These are phyloP conservation scores for Fusarium multiceps DNA, from an alignment of 2,329 filamentous ascomycete genomes.

Conservation along the genomic window DNA sequence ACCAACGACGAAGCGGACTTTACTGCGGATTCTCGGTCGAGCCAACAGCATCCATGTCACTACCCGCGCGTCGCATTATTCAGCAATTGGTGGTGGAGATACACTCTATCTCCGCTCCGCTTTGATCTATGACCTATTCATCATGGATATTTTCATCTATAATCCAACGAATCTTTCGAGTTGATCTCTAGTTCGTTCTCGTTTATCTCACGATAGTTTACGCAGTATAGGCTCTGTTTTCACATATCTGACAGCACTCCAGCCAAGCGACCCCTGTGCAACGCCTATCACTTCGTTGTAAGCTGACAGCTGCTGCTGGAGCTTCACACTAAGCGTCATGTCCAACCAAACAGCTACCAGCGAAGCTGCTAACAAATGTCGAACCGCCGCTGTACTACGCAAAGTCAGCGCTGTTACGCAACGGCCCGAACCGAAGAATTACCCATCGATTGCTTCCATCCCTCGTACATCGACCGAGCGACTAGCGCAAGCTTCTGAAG, in stretches of 20 bases:
- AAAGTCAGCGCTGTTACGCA: slow-evolving; percentile 41
- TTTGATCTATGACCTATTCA: slow-evolving; percentile 16
- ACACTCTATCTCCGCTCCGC: slow-evolving; percentile 32
- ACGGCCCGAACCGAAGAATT: slow-evolving; percentile 39
- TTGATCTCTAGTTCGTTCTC: slow-evolving; percentile 2
- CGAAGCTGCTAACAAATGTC: slow-evolving; percentile 16
- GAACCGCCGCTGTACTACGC: slow-evolving; percentile 37
- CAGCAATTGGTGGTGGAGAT: slow-evolving; percentile 19
- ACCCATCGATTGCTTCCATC: slow-evolving; percentile 49
- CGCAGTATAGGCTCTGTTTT: not conserved
- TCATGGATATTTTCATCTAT: not conserved
- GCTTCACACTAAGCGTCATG: slow-evolving; percentile 24
- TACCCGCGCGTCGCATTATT: slow-evolving; percentile 26
- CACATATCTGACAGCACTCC: not conserved
- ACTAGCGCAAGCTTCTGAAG: slow-evolving; percentile 47
- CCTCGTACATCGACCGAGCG: slow-evolving; percentile 48
- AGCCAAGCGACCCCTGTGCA: not conserved
- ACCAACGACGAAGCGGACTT: slow-evolving; percentile 22
- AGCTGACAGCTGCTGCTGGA: slow-evolving; percentile 19
- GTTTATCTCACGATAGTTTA: not conserved
- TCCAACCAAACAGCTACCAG: slow-evolving; percentile 12
- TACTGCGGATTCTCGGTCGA: slow-evolving; percentile 18
- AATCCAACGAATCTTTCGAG: not conserved
- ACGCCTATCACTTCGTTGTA: slow-evolving; percentile 5
- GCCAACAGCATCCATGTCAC: not conserved